Evolutionary conservation across 2,329 filamentous ascomycete species (phyloP), one percentile per base, ranked within the genome.

Genomic region (Coccinonectria pachysandricola): DNA sequence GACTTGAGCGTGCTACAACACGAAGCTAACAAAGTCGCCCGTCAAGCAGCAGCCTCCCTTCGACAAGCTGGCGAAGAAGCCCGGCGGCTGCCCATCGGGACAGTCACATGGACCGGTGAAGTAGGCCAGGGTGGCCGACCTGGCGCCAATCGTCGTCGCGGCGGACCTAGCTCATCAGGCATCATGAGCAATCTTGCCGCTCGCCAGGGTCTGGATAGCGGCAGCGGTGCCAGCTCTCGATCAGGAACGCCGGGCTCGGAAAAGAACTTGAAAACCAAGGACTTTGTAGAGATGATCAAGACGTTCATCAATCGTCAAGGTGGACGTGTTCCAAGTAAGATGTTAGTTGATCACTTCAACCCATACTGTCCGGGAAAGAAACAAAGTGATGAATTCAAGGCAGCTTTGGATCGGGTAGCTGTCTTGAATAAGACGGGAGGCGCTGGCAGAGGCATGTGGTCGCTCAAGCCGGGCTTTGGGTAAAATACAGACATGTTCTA

Each of bases 81-180:
- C 3, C 68, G 75, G 8, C 68, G 64, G 7, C 64, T 88, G 2
- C 83, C 83, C 0, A 77, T 85, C 16, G 88, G 88, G 6, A 85
- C 82, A 0, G 83, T 91, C 7, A 95, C 88, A 1, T 96, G 88
- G 88, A 96, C 88, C 0, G 88, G 91, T 2, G 74, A 81, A 42
- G 75, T 81, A 23, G 88, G 88, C 7, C 70, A 79, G 25, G 76
- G 75, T 4, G 88, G 87, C 2, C 67, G 81, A 18, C 80, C 81
- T 1, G 68, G 73, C 14, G 64, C 60, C 18, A 58, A 54, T 30
- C 65, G 60, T 12, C 64, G 65, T 1, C 65, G 59, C 20, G 65
- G 56, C 17, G 69, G 65, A 4, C 67, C 68, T 4, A 60, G 64
- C 37, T 72, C 71, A 2, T 56, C 66, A 2, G 57, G 61, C 18